Conservation (phyloP, 805 yeast species). For the Kodamaea kaohsiungensis region DNA sequence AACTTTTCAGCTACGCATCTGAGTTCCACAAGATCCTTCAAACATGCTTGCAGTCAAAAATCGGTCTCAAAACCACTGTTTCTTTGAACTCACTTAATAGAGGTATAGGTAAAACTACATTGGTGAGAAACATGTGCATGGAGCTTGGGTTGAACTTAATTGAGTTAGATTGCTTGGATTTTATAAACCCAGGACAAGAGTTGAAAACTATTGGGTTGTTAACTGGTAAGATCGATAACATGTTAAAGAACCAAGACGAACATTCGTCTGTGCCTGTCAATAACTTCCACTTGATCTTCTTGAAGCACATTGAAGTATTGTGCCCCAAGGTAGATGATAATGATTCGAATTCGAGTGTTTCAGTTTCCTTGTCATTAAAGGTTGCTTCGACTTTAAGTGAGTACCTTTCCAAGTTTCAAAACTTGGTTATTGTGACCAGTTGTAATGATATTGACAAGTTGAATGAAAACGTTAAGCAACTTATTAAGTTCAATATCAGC, state of each 20-base stretch:
- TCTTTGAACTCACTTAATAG: constrained; percentile 68
- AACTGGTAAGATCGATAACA: constrained; percentile 73
- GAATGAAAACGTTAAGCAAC: constrained; percentile 63
- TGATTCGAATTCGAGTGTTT: constrained; percentile 39
- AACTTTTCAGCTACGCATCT: constrained; percentile 48
- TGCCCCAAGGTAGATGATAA: constrained; percentile 66
- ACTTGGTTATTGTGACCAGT: constrained; percentile 57
- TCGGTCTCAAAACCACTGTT: constrained; percentile 58
- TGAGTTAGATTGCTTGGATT: constrained; percentile 68
- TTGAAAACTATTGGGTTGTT: constrained; percentile 77
- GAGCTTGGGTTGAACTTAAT: constrained; percentile 66
- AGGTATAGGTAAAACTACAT: constrained; percentile 76
- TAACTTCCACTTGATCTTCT: constrained; percentile 47
- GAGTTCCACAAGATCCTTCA: constrained; percentile 54
- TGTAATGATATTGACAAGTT: constrained; percentile 72
- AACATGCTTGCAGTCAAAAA: constrained; percentile 47
- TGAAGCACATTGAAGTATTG: constrained; percentile 77
- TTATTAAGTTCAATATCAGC: constrained; percentile 73
- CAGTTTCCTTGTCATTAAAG: constrained; percentile 51
- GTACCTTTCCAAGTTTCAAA: constrained; percentile 43
- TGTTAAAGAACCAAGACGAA: constrained; percentile 36
- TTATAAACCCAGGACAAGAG: constrained; percentile 69
- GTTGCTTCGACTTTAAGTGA: constrained; percentile 59
- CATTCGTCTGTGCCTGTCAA: constrained; percentile 9
- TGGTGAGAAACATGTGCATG: constrained; percentile 55